Evolutionary conservation across 371 early-diverging fungal genomes (phyloP), one percentile per base, ranked within the genome.

Genomic region (Rhizopus arrhizus): DNA sequence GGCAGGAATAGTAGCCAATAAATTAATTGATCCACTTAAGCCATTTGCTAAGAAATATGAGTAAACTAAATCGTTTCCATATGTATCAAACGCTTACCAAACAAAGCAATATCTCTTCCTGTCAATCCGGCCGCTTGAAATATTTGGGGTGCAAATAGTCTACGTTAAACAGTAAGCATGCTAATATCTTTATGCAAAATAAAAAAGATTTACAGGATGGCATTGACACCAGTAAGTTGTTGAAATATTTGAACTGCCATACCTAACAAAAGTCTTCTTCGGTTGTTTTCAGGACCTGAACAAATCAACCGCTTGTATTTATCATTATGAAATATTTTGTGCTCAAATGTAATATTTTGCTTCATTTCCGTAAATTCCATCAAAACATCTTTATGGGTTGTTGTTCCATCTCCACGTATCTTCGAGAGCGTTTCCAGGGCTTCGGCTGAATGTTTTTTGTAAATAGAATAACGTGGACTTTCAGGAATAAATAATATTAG

Each of bases 181-280:
- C 13, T 12, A 4, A 10, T 48, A 22, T 48, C 15, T 48, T 31
- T 32, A 22, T 32, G 9, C 15, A 31, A 42, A 53, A 43, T 5
- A 52, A 32, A 22, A 9, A 22, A 49, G 38, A 15, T 68, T 65
- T 87, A 91, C 88, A 91, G 80, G 51, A 89, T 71, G 12, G 84
- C 84, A 69, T 88, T 92, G 68, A 89, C 86, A 22, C 91, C 91
- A 5, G 86, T 89, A 7, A 90, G 74, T 69, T 92, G 92, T 59
- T 89, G 89, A 63, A 90, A 85, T 31, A 76, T 76, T 64, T 92
- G 94, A 46, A 90, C 84, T 8, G 80, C 68, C 48, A 91, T 75
- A 11, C 90, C 93, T 15, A 94, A 68, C 29, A 85, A 63, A n/a
- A 89, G 64, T 35, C 93, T 85, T 8, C 83, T 79, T 15, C 66